A percentile compares a stretch with the other conserved stretches of the same genome.
phyloP scores from a whole-genome alignment of 2,329 filamentous ascomycete genomes.

The Claviceps maximensis region DNA sequence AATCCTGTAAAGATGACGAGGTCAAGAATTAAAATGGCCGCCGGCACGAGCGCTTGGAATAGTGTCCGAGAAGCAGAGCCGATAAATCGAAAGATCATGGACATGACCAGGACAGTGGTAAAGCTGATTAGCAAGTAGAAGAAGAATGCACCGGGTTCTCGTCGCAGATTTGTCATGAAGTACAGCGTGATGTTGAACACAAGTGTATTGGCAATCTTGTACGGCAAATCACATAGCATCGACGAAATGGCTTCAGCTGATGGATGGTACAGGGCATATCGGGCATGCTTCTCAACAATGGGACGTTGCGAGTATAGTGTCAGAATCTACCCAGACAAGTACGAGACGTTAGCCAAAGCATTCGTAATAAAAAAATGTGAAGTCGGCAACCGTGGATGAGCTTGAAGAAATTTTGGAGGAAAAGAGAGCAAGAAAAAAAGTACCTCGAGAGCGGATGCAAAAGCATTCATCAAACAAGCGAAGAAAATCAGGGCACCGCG shows the following conservation, averaged over 20 bases:
- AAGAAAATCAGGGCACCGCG: conserved; percentile 78
- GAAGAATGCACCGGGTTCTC: conserved; percentile 68
- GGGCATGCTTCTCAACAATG: conserved; percentile 80
- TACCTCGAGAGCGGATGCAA: conserved; percentile 63
- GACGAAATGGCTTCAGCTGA: conserved; percentile 78
- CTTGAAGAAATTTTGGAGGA: neutral
- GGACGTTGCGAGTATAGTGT: conserved; percentile 79
- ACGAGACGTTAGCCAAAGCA: neutral
- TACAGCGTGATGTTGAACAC: conserved; percentile 71
- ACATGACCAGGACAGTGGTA: conserved; percentile 62
- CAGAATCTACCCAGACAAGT: conserved; percentile 42
- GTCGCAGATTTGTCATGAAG: conserved; percentile 73
- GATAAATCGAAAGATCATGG: conserved; percentile 74
- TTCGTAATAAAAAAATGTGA: neutral
- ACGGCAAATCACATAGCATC: conserved; percentile 76
- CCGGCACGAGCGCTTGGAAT: conserved; percentile 48
- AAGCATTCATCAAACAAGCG: conserved; percentile 75
- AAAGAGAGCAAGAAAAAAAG: neutral
- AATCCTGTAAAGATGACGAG: conserved; percentile 62
- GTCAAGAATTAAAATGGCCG: conserved; percentile 48
- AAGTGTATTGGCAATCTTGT: conserved; percentile 58
- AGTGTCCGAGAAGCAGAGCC: conserved; percentile 62
- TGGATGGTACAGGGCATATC: conserved; percentile 82
- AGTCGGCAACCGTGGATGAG: neutral
- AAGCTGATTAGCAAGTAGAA: conserved; percentile 72